A percentile compares a stretch with the other conserved stretches of the same genome.
Conservation (phyloP, 192 early-diverging fungal genomes). For the Chytriomyces sp. region DNA sequence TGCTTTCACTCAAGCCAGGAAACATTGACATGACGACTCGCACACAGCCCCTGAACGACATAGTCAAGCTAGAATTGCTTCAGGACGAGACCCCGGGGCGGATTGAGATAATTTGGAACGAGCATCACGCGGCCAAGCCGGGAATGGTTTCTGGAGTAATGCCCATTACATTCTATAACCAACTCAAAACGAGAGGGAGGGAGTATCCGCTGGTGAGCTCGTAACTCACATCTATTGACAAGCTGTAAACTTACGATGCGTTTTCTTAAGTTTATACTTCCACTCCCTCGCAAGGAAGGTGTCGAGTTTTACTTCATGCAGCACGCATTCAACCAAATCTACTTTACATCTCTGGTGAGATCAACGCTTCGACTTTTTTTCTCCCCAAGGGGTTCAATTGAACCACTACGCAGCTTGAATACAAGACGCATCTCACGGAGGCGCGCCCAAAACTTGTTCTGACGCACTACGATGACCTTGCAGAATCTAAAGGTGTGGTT, state of each 20-base stretch:
- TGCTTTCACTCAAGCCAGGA: neutral
- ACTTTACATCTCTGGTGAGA: constrained; percentile 79
- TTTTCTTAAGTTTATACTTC: constrained; percentile 76
- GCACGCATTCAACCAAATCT: constrained; percentile 79
- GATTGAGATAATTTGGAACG: constrained; percentile 72
- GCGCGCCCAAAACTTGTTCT: constrained; percentile 82
- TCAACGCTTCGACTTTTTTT: constrained; percentile 36
- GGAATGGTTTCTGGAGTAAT: constrained; percentile 65
- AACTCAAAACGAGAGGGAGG: constrained; percentile 55
- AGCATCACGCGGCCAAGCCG: constrained; percentile 64
- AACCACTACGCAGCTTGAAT: too few species aligned
- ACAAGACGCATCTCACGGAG: constrained; percentile 77
- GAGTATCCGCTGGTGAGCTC: constrained; percentile 59
- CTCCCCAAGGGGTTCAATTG: too few species aligned
- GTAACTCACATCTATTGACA: neutral
- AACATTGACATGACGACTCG: neutral
- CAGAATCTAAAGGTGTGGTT: constrained; percentile 78
- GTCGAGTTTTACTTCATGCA: constrained; percentile 88
- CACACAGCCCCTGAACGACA: constrained; percentile 35
- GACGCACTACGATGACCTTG: constrained; percentile 86
- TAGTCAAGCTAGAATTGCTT: constrained; percentile 44
- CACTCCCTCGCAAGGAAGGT: constrained; percentile 75
- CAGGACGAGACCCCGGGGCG: constrained; percentile 22
- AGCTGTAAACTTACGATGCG: neutral
- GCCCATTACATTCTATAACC: constrained; percentile 58